Conservation (phyloP, 306 rosid genomes). For the Spatholobus suberectus region DNA sequence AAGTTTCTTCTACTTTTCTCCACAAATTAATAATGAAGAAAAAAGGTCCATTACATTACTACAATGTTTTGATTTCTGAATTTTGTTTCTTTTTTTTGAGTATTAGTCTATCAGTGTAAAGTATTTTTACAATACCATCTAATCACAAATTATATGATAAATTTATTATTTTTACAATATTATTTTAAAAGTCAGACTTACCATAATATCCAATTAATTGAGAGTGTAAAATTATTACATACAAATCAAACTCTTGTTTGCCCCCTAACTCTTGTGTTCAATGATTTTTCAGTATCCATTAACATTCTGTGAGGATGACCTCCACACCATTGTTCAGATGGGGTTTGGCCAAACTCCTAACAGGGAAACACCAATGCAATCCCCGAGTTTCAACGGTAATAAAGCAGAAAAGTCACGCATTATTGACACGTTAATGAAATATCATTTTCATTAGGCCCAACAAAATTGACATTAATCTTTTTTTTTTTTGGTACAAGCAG, state of each 20-base stretch:
- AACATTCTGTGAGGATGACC: constrained; percentile 78
- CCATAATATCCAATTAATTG: too few species aligned
- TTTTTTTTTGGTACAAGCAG: constrained; percentile 45
- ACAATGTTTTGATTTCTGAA: background rate
- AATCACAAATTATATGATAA: too few species aligned
- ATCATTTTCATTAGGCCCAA: constrained; percentile 42
- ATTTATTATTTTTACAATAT: too few species aligned
- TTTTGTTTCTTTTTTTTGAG: too few species aligned
- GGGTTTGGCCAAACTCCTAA: constrained; percentile 71
- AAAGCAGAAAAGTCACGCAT: background rate
- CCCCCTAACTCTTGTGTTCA: background rate
- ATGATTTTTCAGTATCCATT: constrained; percentile 61
- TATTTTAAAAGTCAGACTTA: too few species aligned
- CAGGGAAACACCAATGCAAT: constrained; percentile 56
- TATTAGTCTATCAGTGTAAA: too few species aligned
- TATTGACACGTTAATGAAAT: constrained; percentile 19
- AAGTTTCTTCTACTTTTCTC: background rate
- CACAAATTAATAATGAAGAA: background rate
- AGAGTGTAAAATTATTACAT: too few species aligned
- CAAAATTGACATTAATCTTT: constrained; percentile 41
- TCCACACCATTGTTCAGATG: constrained; percentile 89
- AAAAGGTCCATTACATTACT: background rate
- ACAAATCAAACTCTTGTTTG: background rate
- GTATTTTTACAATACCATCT: too few species aligned
- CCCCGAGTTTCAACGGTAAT: constrained; percentile 73